A percentile compares a stretch with the other conserved stretches of the same genome.
Conservation (phyloP, 1,139 yeast genomes). For the Pichia sp. region DNA sequence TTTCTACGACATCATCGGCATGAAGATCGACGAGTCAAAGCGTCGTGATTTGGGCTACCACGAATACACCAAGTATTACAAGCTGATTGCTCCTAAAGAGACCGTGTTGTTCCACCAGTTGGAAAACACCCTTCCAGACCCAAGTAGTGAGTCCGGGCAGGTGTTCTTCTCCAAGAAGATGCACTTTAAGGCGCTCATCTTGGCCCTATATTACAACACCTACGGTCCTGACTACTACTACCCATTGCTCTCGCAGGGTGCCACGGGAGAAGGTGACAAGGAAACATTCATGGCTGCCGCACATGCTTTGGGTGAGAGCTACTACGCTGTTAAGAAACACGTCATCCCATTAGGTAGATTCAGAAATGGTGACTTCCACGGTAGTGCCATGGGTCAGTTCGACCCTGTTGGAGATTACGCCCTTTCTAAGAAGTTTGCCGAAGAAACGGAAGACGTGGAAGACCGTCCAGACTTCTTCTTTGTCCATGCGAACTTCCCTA, state of each 20-base stretch:
- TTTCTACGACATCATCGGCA: slow-evolving; percentile 54
- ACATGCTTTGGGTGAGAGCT: slow-evolving; percentile 53
- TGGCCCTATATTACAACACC: slow-evolving; percentile 73
- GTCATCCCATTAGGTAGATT: slow-evolving; percentile 35
- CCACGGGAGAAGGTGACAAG: slow-evolving; percentile 88
- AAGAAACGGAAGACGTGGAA: slow-evolving; percentile 16
- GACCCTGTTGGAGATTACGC: slow-evolving; percentile 60
- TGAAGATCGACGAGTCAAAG: slow-evolving; percentile 33
- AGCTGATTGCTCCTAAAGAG: slow-evolving; percentile 39
- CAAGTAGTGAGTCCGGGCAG: slow-evolving; percentile 81
- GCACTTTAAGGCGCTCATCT: slow-evolving; percentile 60
- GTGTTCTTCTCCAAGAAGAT: slow-evolving; percentile 61
- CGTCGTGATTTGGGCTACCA: slow-evolving; percentile 32
- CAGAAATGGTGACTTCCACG: slow-evolving; percentile 34
- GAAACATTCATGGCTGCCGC: slow-evolving; percentile 86
- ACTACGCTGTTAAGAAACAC: slow-evolving; percentile 60
- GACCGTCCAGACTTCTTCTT: slow-evolving; percentile 26
- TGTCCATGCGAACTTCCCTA: slow-evolving; percentile 30
- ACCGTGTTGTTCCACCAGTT: slow-evolving; percentile 62
- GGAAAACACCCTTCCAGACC: slow-evolving; percentile 72
- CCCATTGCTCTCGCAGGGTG: slow-evolving; percentile 81
- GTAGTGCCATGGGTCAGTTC: slow-evolving; percentile 67
- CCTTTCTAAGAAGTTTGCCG: slow-evolving; percentile 24
- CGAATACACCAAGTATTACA: slow-evolving; percentile 37
- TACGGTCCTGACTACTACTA: slow-evolving; percentile 77